A percentile compares a stretch with the other conserved stretches of the same genome.
Evolutionary conservation across 306 rosid genomes (phyloP).

Genomic region (Sechiopsis laciniata): DNA sequence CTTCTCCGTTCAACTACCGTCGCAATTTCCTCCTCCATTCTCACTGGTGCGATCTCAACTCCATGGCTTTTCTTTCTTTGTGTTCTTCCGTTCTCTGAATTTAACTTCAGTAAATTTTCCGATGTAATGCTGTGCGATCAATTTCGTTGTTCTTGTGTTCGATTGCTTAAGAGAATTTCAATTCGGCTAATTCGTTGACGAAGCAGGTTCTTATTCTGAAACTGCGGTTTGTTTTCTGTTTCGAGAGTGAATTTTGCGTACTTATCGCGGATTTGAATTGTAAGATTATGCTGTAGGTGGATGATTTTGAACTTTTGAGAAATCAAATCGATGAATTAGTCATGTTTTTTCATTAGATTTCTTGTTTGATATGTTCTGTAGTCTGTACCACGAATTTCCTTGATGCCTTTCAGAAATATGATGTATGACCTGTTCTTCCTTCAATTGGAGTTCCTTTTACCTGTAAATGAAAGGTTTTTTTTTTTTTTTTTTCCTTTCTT

Average conservation of each 20-base stretch:
- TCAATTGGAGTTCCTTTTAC: too few relatives aligned
- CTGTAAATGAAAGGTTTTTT: too few relatives aligned
- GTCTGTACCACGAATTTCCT: constrained; percentile 11
- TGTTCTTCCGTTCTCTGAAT: not conserved
- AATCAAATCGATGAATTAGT: not conserved
- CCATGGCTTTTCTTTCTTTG: not conserved
- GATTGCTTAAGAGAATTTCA: not conserved
- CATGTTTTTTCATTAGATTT: not conserved
- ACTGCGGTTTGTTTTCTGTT: constrained; percentile 11
- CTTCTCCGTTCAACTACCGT: not conserved
- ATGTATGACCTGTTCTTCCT: not conserved
- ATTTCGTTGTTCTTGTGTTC: not conserved
- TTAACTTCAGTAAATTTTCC: not conserved
- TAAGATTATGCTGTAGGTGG: not conserved
- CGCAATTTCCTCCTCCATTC: constrained; percentile 1
- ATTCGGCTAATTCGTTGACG: not conserved
- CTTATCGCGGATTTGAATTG: not conserved
- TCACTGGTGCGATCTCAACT: constrained; percentile 19
- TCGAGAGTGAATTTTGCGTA: not conserved
- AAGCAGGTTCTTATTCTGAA: not conserved
- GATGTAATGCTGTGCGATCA: constrained; percentile 1
- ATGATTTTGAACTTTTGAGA: not conserved
- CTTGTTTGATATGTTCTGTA: constrained; percentile 6
- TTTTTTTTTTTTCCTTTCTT: too few relatives aligned
- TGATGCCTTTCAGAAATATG: constrained; percentile 1